Base-by-base conservation (phyloP, 73 alveolate species). In the Chromera velia region DNA sequence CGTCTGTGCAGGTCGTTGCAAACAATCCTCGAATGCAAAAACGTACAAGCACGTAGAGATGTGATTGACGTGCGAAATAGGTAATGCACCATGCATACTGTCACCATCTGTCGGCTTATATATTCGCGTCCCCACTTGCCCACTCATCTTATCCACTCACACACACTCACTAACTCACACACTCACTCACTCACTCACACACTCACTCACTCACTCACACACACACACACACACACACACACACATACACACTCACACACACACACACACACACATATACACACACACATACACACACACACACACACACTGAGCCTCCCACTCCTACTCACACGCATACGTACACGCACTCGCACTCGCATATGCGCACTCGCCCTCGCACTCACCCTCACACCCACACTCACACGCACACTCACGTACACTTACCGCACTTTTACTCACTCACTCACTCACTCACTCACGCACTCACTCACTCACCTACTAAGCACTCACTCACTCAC, bases 321-420 rank as follows among this genome's bases (percentile, higher is more conserved):
- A 9, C 70, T 9, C 70, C 18, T 31, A 24, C 70, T 24, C 70
- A 10, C 70, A 9, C 70, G 4, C 70, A 62, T 31, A 24, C 70
- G 27, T 31, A 24, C 70, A 62, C 70, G 18, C 70, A 19, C 70
- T 62, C 70, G 4, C 70, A 10, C 70, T 10, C 30, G 18, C 70
- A 10, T 31, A 10, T 24, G 18, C 70, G 4, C 9, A 62, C 70
- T 62, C 70, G 27, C 30, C 27, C 70, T 1, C 70, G 4, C 70
- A 62, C 70, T 62, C 70, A 62, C 70, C 29, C 70, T 10, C 70
- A 10, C 70, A 62, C 70, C 27, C 70, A 62, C 70, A 10, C 70
- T 62, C 70, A 10, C 70, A 62, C 70, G 4, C 70, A 9, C 70
- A 10, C 70, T 24, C 70, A 24, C 70, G 27, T 31, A 24, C 70